Evolutionary conservation across 106 monocot genomes (phyloP).

Genomic region (Apostasia ramifera): DNA sequence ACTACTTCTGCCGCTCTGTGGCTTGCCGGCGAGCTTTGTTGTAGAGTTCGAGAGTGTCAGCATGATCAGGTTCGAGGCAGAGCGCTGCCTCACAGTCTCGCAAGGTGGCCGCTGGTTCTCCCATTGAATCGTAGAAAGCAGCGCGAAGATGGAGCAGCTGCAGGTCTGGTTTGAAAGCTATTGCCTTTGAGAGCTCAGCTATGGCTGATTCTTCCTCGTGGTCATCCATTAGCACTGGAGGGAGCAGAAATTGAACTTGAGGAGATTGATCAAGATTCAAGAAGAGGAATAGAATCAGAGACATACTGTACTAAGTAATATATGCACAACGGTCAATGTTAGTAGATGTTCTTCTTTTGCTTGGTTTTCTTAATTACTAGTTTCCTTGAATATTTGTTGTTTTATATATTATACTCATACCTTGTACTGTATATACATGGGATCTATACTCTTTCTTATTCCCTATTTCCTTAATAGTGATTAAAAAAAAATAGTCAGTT

Average conservation of each 20-base stretch:
- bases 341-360: too few relatives aligned
- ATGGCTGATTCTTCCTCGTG: constrained; percentile 80
- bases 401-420: too few relatives aligned
- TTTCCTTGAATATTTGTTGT: too few relatives aligned
- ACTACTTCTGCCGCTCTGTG: constrained; percentile 11
- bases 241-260: background rate
- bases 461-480: too few relatives aligned
- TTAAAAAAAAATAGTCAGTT: too few relatives aligned
- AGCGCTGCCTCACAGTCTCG: constrained; percentile 90
- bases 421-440: too few relatives aligned
- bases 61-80: constrained; percentile 82
- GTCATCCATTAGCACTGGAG: constrained; percentile 90
- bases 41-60: constrained; percentile 70
- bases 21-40: constrained; percentile 27
- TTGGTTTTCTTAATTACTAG: too few relatives aligned
- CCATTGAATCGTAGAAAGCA: constrained; percentile 86
- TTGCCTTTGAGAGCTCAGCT: constrained; percentile 64
- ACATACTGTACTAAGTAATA: too few relatives aligned
- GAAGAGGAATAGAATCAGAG: too few relatives aligned
- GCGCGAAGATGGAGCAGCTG: constrained; percentile 89
- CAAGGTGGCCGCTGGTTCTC: constrained; percentile 30
- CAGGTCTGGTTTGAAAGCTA: constrained; percentile 85
- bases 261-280: too few relatives aligned
- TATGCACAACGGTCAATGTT: too few relatives aligned
- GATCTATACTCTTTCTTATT: too few relatives aligned